Evolutionary conservation across 2,329 filamentous ascomycete species (phyloP), one percentile per base, ranked within the genome.

Genomic region (Penicillium sp.): DNA sequence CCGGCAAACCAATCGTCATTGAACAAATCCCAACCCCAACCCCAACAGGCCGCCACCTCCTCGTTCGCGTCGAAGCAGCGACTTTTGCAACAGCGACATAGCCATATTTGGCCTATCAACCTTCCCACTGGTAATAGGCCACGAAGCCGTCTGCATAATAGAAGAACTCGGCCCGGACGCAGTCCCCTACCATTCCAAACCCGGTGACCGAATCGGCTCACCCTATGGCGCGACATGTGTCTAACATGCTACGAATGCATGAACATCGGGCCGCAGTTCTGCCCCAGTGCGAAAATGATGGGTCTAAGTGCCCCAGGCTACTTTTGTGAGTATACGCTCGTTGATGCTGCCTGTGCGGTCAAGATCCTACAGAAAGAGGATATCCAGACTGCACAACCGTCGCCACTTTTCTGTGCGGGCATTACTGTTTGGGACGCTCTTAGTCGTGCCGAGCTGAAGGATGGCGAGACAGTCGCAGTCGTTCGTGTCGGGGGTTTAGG

Each of bases 351-450:
- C 59, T 37, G 33, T 11, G 79, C 77, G 63, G 75, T 75, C 0
- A 69, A 77, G 6, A 67, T 73, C 42, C 66, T 80, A 2, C 75
- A 77, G 20, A 63, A 74, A 33, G 69, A 75, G 42, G 15, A 67
- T 71, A 4, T 31, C 14, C 44, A 35, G 8, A 18, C 46, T 3
- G 54, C 41, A 9, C 27, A 49, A 6, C 14, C 57, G 12, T 71
- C 78, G 31, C 75, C 79, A 15, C 60, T 82, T 5, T 80, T 82
- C 61, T 82, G 80, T 58, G 80, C 80, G 1, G 80, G 80, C 1
- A 75, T 81, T 48, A 82, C 80, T 1, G 73, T 69, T 26, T 59
- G 57, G 57, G 57, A 57, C 49, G 57, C 48, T 6, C 22, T 59
- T 6, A 22, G 31, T 3, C 40, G 55, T 4, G 57, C 55, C 2